Conservation (phyloP, 2,329 filamentous ascomycete genomes). For the Blastomyces percursus region DNA sequence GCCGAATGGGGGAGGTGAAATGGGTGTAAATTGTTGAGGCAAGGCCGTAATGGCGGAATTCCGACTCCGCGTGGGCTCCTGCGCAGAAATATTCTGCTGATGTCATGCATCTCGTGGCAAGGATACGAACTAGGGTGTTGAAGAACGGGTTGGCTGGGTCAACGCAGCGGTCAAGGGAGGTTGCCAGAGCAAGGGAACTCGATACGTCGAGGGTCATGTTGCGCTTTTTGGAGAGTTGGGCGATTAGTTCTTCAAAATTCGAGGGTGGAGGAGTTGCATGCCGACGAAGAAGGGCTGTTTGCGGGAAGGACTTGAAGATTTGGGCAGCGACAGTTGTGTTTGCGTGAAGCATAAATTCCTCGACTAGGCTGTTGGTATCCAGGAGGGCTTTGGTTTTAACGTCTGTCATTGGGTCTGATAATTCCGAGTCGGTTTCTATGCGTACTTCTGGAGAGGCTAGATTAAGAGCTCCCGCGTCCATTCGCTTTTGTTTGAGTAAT, state of each 20-base stretch:
- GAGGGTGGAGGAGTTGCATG: conserved; percentile 87
- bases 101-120: conserved; percentile 98
- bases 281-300: conserved; percentile 85
- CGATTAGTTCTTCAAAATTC: conserved; percentile 88
- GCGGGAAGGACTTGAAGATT: conserved; percentile 84
- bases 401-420: conserved; percentile 78
- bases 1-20: conserved; percentile 93
- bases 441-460: conserved; percentile 96
- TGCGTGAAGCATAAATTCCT: conserved; percentile 98
- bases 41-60: conserved; percentile 94
- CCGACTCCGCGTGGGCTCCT: conserved; percentile 80
- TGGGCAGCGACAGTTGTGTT: conserved; percentile 88
- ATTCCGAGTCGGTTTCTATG: conserved; percentile 89
- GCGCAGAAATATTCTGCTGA: conserved; percentile 97
- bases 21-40: conserved; percentile 97
- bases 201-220: conserved; percentile 70
- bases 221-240: conserved; percentile 81
- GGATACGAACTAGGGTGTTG: conserved; percentile 94
- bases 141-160: conserved; percentile 83
- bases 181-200: conserved; percentile 84
- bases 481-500: conserved; percentile 86
- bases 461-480: conserved; percentile 90
- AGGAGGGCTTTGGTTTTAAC: conserved; percentile 91
- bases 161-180: conserved; percentile 75
- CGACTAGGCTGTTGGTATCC: conserved; percentile 93